Evolutionary conservation across 2,329 filamentous ascomycete genomes (phyloP), one percentile per base, ranked within the genome.

Genomic region (Mariannaea elegans): DNA sequence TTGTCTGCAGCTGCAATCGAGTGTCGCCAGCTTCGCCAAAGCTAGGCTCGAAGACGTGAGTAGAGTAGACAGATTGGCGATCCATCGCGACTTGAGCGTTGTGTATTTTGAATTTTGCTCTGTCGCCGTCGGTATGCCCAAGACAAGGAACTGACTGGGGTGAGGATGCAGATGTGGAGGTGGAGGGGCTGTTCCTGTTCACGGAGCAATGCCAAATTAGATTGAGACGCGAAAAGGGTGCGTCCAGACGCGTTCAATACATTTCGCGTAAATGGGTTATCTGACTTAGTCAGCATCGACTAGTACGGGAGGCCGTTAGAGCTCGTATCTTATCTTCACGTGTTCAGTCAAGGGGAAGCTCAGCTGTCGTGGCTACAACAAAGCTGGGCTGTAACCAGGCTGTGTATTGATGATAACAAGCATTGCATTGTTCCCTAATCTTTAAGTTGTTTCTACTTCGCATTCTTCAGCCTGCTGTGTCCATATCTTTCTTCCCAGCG

Each of bases 61-160:
- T 83, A 4, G 93, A 90, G 78, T 94, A 97, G 49, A 93, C 88
- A 63, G 92, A 93, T 80, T 92, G 91, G 72, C 90, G 87, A 84
- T 99, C 94, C 92, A 97, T 96, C 56, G 62, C 63, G 65, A 56
- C 39, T 34, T 55, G 45, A 36, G 50, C 50, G 18, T 18, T 34
- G 5, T 49, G 45, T 21, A n/a, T 14, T 59, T 62, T 32, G 38
- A 49, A 27, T 42, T 47, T 41, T 16, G n/a, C 23, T 44, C 53
- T 57, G 34, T 50, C 27, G 45, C 56, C 62, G 63, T 52, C 64
- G 10, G 18, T 27, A 44, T 56, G 50, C 59, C 39, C 39, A 60
- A 51, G 41, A 51, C 45, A 59, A 44, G 47, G 53, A 62, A 59
- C 31, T 53, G 45, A 45, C 44, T 60, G 63, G 46, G 59, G 54